Evolutionary conservation across 257 asterid genomes (phyloP).

Genomic region (Paraleonurus japonicus): DNA sequence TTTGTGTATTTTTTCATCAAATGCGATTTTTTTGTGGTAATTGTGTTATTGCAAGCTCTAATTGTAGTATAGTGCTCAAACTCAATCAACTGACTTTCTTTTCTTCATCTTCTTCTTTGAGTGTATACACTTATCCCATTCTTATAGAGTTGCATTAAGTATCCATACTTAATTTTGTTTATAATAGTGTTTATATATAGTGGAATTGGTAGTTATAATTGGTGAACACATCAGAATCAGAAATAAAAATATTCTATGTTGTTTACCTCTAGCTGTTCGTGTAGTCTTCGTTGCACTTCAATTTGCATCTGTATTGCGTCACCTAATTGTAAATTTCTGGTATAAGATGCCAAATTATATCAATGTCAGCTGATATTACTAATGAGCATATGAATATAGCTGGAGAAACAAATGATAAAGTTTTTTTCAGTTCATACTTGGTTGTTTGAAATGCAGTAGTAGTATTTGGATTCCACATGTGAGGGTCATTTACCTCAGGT

Average conservation of each 20-base stretch:
- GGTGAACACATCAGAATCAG: background rate
- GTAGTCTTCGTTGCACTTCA: slow-evolving; percentile 77
- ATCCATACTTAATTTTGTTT: slow-evolving; percentile 2
- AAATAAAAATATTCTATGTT: background rate
- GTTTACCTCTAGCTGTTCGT: slow-evolving; percentile 88
- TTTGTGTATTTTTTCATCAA: background rate
- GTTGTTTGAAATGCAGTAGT: slow-evolving; percentile 47
- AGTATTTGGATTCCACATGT: slow-evolving; percentile 41
- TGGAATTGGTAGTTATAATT: background rate
- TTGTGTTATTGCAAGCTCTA: slow-evolving; percentile 16
- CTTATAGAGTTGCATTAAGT: slow-evolving; percentile 2
- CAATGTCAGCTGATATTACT: slow-evolving; percentile 16
- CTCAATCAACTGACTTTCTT: background rate
- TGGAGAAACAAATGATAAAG: slow-evolving; percentile 8
- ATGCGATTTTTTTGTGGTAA: background rate
- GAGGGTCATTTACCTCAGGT: slow-evolving; percentile 53
- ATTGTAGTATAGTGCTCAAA: no score
- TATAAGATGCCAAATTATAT: slow-evolving; percentile 21
- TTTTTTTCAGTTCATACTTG: slow-evolving; percentile 46
- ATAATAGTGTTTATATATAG: background rate
- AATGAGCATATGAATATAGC: background rate
- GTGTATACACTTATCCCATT: background rate
- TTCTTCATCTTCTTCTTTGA: background rate
- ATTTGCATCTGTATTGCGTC: slow-evolving; percentile 89
- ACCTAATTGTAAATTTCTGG: slow-evolving; percentile 65